phyloP scores from a whole-genome alignment of 345 rosid genomes.

The Syzygium aromaticum region DNA sequence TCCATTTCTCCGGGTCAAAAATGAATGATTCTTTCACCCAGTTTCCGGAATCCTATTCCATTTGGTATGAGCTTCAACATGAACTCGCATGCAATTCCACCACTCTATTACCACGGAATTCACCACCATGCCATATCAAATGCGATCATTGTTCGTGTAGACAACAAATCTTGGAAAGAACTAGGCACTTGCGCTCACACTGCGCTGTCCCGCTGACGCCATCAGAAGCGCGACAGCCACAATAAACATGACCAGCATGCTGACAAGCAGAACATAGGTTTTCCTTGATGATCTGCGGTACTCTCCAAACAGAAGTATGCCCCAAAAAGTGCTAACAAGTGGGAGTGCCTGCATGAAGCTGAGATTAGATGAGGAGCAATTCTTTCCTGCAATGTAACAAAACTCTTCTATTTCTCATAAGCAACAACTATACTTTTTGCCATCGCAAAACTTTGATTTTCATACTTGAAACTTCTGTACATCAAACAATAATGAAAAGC shows the following conservation, averaged over 20 bases:
- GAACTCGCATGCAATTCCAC: background rate
- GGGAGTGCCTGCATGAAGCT: conserved; percentile 63
- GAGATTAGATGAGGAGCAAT: background rate
- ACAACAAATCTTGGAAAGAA: background rate
- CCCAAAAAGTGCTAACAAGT: conserved; percentile 84
- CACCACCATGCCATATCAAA: background rate
- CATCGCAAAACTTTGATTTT: background rate
- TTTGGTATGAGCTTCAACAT: background rate
- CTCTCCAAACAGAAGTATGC: conserved; percentile 62
- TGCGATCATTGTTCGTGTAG: background rate
- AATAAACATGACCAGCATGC: conserved; percentile 66
- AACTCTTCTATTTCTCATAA: background rate
- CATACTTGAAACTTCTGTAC: background rate
- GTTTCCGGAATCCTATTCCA: background rate
- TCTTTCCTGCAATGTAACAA: background rate
- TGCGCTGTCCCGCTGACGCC: conserved; percentile 68
- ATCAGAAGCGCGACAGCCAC: conserved; percentile 66
- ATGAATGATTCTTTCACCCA: background rate
- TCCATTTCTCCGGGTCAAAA: background rate
- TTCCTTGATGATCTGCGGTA: conserved; percentile 58
- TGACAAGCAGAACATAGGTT: conserved; percentile 48
- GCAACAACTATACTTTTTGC: background rate
- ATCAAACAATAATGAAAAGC: background rate
- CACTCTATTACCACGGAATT: background rate
- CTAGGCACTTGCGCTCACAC: background rate